These are phyloP conservation scores for Aspergillus heteromorphus DNA, from an alignment of 495 filamentous ascomycete species.

Conservation along the genomic window DNA sequence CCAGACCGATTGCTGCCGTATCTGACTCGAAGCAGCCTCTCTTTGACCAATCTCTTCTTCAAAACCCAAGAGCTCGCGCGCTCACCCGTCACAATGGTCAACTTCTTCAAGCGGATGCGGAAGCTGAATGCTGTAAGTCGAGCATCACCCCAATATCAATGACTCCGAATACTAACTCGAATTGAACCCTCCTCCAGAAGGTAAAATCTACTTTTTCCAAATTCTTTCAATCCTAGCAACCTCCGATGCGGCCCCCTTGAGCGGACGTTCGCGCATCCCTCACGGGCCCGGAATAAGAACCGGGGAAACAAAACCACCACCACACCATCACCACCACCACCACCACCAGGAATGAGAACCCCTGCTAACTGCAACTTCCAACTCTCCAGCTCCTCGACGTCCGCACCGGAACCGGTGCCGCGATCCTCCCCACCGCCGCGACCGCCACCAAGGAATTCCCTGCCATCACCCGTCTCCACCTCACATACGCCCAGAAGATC, in stretches of 20 bases:
- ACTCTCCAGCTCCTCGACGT: conserved; percentile 57
- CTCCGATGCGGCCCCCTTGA: not conserved
- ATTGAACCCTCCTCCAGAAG: conserved; percentile 19
- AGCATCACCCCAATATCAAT: not conserved
- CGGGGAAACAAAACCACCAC: not conserved
- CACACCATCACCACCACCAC: not conserved
- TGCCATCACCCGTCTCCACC: conserved; percentile 69
- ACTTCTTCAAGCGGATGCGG: conserved; percentile 69
- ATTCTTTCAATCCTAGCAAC: conserved; percentile 5
- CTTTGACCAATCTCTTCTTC: not conserved
- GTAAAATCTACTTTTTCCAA: conserved; percentile 21
- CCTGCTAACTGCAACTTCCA: conserved; percentile 1
- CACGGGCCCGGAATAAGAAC: conserved; percentile 8
- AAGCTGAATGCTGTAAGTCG: conserved; percentile 69
- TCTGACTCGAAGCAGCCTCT: not conserved
- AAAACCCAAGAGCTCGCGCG: conserved; percentile 8
- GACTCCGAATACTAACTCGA: not conserved
- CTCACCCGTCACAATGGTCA: conserved; percentile 58
- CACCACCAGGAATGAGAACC: not conserved
- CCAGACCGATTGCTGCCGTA: not conserved
- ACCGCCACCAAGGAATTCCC: conserved; percentile 47
- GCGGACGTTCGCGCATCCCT: not conserved
- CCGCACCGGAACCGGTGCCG: conserved; percentile 75
- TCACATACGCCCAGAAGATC: conserved; percentile 67
- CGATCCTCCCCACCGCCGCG: conserved; percentile 57